Evolutionary conservation across 2,329 filamentous ascomycete genomes (phyloP), one percentile per base, ranked within the genome.

Genomic region (Corniculantispora saksenae): DNA sequence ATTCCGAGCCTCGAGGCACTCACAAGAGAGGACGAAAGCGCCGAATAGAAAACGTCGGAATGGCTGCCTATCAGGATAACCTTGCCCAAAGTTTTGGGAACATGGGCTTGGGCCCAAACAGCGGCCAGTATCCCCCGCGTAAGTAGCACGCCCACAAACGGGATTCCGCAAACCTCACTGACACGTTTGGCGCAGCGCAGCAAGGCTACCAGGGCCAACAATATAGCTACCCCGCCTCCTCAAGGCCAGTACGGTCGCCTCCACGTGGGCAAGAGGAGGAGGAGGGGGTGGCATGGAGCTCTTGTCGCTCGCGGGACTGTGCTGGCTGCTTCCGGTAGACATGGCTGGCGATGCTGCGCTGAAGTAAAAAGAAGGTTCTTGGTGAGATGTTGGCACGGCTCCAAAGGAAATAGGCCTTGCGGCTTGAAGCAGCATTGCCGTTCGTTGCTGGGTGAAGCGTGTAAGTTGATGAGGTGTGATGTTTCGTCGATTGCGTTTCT

Each of bases 351-450:
- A 68, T 66, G 69, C 61, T 38, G 3, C 54, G 51, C 3, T 51
- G 61, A 7, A 35, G 32, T 19, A 65, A 53, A 4, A 48, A n/a
- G 64, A 60, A 21, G 62, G 21, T 1, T 40, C 17, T 15, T 27
- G 57, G 63, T 29, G 29, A 72, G 66, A 25, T 67, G 68, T 8
- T 32, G 32, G 32, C 69, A 65, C 3, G 10, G 17, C 35, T 21
- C 35, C 45, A 38, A 53, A 64, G 9, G 40, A 63, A n/a, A 58
- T 23, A 23, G 54, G 61, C 13, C 55, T 32, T 38, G 60, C 35
- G 70, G 50, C 47, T 69, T 70, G 43, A 68, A 72, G 54, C 70
- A 72, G 23, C 71, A 73, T 55, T 67, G 13, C 40, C 60, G 38
- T 50, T 58, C 23, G 57, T 23, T 50, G 50, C 13, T 43, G 47